A percentile compares a stretch with the other conserved stretches of the same genome.
Conservation (phyloP, 2,329 filamentous ascomycete species). For the Fusarium sp. region DNA sequence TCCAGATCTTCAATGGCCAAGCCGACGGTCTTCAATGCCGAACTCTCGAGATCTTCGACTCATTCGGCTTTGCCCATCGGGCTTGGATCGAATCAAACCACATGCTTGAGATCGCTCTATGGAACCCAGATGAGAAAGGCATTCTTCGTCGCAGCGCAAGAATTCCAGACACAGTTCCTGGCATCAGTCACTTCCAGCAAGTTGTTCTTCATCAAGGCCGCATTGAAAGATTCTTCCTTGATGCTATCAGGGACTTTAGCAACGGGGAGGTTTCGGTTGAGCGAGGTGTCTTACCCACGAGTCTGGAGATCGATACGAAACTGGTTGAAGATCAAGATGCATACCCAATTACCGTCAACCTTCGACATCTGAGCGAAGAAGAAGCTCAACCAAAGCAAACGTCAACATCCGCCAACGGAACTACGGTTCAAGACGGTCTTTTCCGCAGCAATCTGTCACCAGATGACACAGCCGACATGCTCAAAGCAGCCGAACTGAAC, state of each 20-base stretch:
- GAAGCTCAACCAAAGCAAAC: constrained; percentile 8
- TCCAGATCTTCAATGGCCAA: constrained; percentile 9
- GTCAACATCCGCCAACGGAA: neutral
- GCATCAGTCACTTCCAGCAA: constrained; percentile 72
- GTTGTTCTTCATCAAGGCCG: constrained; percentile 78
- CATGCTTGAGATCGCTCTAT: constrained; percentile 66
- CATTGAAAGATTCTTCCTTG: constrained; percentile 75
- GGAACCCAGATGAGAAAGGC: constrained; percentile 5
- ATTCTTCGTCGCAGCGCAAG: constrained; percentile 61
- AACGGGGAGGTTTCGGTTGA: neutral
- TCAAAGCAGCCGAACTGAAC: constrained; percentile 43
- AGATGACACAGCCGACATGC: constrained; percentile 68
- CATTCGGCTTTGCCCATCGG: constrained; percentile 74
- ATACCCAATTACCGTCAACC: constrained; percentile 7
- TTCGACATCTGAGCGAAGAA: constrained; percentile 10
- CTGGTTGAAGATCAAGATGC: neutral
- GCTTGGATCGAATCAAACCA: constrained; percentile 76
- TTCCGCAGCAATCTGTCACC: constrained; percentile 39
- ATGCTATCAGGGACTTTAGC: constrained; percentile 62
- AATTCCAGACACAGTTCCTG: constrained; percentile 72
- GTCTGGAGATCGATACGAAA: neutral
- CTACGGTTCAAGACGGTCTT: constrained; percentile 5
- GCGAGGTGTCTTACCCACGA: neutral
- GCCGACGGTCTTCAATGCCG: constrained; percentile 35
- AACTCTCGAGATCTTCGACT: constrained; percentile 76